Conservation (phyloP, 169 alveolate genomes). For the Toxoplasma gondii region DNA sequence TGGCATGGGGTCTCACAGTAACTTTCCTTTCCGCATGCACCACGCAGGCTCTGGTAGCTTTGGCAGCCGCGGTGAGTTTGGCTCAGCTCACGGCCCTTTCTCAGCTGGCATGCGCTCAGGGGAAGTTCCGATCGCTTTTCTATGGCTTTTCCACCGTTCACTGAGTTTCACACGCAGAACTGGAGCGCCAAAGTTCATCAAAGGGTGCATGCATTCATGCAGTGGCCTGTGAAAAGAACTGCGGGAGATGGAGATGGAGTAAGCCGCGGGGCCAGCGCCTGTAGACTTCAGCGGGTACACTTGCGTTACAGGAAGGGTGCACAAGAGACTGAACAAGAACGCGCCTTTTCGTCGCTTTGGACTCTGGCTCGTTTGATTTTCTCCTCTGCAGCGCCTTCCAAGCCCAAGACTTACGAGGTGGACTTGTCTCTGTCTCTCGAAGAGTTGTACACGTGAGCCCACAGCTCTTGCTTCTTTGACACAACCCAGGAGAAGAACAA, state of each 20-base stretch:
- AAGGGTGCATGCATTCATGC: neutral
- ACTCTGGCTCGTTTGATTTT: neutral
- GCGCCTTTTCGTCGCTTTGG: neutral
- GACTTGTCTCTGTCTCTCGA: slow-evolving; percentile 70
- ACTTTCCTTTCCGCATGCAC: slow-evolving; percentile 45
- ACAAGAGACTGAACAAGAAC: neutral
- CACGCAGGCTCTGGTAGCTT: neutral
- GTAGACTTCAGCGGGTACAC: neutral
- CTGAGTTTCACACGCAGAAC: no score
- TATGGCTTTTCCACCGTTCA: no score
- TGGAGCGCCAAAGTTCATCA: neutral
- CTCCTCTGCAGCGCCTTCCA: slow-evolving; percentile 43
- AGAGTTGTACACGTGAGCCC: slow-evolving; percentile 68
- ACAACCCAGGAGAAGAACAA: no score
- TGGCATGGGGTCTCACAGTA: slow-evolving; percentile 47
- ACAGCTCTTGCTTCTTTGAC: neutral
- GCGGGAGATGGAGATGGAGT: neutral
- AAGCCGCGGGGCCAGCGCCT: neutral
- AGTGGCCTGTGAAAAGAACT: neutral
- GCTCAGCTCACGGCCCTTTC: no score
- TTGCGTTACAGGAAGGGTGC: neutral
- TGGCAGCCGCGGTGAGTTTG: slow-evolving; percentile 10
- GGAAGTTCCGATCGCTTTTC: no score
- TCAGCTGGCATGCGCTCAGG: no score
- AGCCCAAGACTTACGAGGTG: slow-evolving; percentile 71